Base-by-base conservation (phyloP, 441 rosid species). In the Eruca vesicaria region DNA sequence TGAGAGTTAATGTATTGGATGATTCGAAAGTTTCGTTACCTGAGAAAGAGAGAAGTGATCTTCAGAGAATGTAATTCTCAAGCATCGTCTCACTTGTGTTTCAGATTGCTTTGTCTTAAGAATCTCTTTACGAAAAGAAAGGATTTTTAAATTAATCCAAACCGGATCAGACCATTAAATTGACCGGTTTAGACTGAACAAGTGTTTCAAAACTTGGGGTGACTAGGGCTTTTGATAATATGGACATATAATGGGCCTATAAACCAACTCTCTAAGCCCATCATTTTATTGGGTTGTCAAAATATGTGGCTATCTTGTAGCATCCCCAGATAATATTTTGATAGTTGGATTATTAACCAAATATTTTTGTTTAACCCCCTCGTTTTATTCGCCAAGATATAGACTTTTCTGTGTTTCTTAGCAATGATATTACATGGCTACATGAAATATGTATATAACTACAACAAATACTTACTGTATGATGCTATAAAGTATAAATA, bases 61-160 rank as follows among this genome's bases (percentile, higher is more conserved):
- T 69, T 69, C 73, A 58, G 6, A 69, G 73, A 69, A 69, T 36
- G 65, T 57, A 16, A 58, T 58, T 38, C 63, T 21, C 65, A 1
- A 56, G 23, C 72, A 57, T 69, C 45, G 19, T 62, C 10, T 18
- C 48, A 1, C n/a, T 36, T 63, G 52, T 63, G 19, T 63, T 63
- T 20, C 67, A 63, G 52, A 63, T 63, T 63, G 67, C 21, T 8
- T 48, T 35, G 11, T 19, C 11, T 11, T 33, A 11, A 19, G 18
- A 36, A 63, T 63, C 66, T 35, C 28, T 62, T 62, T 33, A 19
- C 45, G 35, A 6, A 62, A 3, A 1, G 8, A 19, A 57, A 7
- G 35, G 10, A 14, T 26, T 57, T 41, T 28, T 26, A 7, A 26
- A n/a, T 57, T 57, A 14, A 26, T 2, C 5, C 10, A 14, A 57